A percentile compares a stretch with the other conserved stretches of the same genome.
Evolutionary conservation across 768 basidiomycete species (phyloP).

Genomic region (Podaxis pistillaris): DNA sequence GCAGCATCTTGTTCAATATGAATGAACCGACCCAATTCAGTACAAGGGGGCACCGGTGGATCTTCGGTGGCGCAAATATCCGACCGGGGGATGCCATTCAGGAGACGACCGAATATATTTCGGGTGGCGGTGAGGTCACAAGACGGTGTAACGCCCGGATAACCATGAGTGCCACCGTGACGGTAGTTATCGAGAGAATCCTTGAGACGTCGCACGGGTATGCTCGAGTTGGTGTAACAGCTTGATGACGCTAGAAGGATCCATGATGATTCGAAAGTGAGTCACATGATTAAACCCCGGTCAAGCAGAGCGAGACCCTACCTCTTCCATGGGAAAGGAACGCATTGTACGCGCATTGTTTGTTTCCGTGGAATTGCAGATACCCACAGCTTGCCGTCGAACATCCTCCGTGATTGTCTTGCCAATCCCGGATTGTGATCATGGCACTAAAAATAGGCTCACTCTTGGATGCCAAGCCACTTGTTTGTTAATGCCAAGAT

Average conservation of each 20-base stretch:
- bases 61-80: neutral
- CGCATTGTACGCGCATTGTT: neutral
- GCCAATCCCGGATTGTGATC: neutral
- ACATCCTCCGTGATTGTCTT: slow-evolving; percentile 4
- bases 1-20: neutral
- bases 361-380: slow-evolving; percentile 9
- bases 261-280: neutral
- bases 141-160: neutral
- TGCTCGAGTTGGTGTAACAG: neutral
- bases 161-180: neutral
- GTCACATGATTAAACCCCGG: neutral
- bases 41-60: neutral
- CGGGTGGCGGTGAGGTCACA: slow-evolving; percentile 1
- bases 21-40: neutral
- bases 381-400: neutral
- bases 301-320: neutral
- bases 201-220: slow-evolving; percentile 4
- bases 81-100: neutral
- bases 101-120: neutral
- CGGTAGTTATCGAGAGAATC: neutral
- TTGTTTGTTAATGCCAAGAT: neutral
- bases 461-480: neutral
- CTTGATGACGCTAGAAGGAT: neutral
- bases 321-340: slow-evolving; percentile 11
- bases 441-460: slow-evolving; percentile 11